Evolutionary conservation across 495 filamentous ascomycete genomes (phyloP).

Genomic region (Talaromyces borbonicus): DNA sequence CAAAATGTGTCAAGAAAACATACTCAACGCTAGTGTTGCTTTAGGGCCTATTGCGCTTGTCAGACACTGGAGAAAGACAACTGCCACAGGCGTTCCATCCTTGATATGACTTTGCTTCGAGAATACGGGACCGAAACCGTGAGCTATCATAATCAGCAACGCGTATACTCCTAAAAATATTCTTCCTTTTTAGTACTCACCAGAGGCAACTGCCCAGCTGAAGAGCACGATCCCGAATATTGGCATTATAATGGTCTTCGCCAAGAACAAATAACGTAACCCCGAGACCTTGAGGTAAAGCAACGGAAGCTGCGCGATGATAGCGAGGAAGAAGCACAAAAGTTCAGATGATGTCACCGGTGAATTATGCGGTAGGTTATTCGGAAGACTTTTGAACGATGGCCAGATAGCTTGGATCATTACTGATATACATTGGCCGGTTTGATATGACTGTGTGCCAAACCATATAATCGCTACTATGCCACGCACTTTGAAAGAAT

Average conservation of each 20-base stretch:
- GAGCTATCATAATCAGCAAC: constrained; percentile 18
- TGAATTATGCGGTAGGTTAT: constrained; percentile 31
- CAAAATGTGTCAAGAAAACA: neutral
- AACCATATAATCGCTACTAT: constrained; percentile 15
- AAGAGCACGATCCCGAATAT: constrained; percentile 43
- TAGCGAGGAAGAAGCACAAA: constrained; percentile 41
- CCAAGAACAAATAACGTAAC: constrained; percentile 48
- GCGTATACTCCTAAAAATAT: neutral
- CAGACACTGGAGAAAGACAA: constrained; percentile 21
- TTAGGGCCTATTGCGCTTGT: constrained; percentile 13
- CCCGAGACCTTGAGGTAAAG: constrained; percentile 44
- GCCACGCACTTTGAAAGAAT: constrained; percentile 18
- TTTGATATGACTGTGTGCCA: constrained; percentile 31
- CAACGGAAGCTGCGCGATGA: constrained; percentile 33
- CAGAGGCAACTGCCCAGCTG: constrained; percentile 35
- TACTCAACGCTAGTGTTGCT: constrained; percentile 3
- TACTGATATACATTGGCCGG: constrained; percentile 41
- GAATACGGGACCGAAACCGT: constrained; percentile 28
- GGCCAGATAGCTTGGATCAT: constrained; percentile 50
- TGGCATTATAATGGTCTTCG: constrained; percentile 46
- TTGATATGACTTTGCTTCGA: constrained; percentile 14
- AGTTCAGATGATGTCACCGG: constrained; percentile 38
- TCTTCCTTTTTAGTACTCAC: neutral
- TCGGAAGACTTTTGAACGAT: constrained; percentile 42
- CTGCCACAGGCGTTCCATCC: constrained; percentile 13